A percentile compares a stretch with the other conserved stretches of the same genome.
Evolutionary conservation across 805 yeast species (phyloP).

Genomic region (Candida hungchunana): DNA sequence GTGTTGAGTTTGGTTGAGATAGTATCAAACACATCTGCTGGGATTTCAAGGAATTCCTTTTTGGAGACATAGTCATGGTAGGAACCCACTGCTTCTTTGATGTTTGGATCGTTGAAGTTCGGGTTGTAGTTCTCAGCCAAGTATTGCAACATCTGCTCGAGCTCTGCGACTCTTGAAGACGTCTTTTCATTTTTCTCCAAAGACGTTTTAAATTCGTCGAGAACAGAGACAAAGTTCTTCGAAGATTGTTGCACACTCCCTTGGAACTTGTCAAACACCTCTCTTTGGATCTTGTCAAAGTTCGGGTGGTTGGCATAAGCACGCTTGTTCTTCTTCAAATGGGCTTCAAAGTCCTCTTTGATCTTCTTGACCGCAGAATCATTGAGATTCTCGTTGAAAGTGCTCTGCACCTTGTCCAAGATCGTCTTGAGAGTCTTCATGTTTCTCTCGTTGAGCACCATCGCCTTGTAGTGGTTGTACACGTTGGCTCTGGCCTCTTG

Average conservation of each 20-base stretch:
- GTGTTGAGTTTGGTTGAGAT: not conserved
- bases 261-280: not conserved
- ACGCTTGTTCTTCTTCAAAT: conserved; percentile 8
- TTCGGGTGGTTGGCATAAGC: conserved; percentile 3
- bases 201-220: conserved; percentile 7
- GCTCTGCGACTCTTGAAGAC: conserved; percentile 21
- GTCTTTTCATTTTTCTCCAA: conserved; percentile 14
- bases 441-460: conserved; percentile 23
- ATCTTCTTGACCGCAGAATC: conserved; percentile 82
- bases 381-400: conserved; percentile 81
- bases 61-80: conserved; percentile 42
- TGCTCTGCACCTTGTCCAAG: conserved; percentile 43
- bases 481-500: conserved; percentile 13
- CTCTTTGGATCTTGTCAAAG: not conserved
- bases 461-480: conserved; percentile 16
- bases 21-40: not conserved
- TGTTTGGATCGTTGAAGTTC: conserved; percentile 72
- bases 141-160: conserved; percentile 43
- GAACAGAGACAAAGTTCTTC: conserved; percentile 3
- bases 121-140: conserved; percentile 60
- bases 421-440: conserved; percentile 30
- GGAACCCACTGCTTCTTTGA: conserved; percentile 51
- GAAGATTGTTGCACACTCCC: conserved; percentile 1
- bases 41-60: conserved; percentile 4
- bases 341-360: conserved; percentile 39